phyloP scores from a whole-genome alignment of 2,329 filamentous ascomycete species.

The Penicillium digitatum region DNA sequence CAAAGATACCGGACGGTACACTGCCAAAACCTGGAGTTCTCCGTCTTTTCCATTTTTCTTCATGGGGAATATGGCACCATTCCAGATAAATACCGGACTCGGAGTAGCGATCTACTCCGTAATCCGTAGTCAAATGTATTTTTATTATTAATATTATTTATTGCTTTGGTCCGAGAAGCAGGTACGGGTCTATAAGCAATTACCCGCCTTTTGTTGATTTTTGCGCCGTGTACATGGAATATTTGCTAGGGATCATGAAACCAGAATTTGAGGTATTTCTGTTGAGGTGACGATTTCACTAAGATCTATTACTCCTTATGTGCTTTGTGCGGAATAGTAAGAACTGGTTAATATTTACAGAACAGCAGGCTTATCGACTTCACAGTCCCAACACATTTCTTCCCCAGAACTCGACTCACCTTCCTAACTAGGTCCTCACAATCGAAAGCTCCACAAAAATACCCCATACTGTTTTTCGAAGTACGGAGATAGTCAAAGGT shows the following conservation, averaged over 20 bases:
- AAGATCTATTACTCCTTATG: neutral
- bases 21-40: neutral
- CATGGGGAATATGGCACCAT: constrained; percentile 22
- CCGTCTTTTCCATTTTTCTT: constrained; percentile 13
- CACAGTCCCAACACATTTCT: constrained; percentile 2
- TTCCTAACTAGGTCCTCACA: constrained; percentile 1
- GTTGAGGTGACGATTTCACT: constrained; percentile 12
- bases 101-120: constrained; percentile 16
- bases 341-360: neutral
- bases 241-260: neutral
- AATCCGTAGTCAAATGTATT: no score
- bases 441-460: neutral
- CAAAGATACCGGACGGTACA: neutral
- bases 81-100: constrained; percentile 18
- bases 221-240: neutral
- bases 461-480: neutral
- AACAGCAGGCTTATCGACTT: constrained; percentile 4
- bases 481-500: neutral
- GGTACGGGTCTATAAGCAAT: constrained; percentile 3
- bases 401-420: constrained; percentile 9
- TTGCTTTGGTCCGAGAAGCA: neutral
- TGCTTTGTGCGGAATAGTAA: neutral
- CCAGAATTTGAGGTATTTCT: constrained; percentile 1
- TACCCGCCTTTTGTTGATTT: constrained; percentile 23
- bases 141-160: neutral